Evolutionary conservation across 2,329 filamentous ascomycete genomes (phyloP).

Genomic region (Biscogniauxia marginata): DNA sequence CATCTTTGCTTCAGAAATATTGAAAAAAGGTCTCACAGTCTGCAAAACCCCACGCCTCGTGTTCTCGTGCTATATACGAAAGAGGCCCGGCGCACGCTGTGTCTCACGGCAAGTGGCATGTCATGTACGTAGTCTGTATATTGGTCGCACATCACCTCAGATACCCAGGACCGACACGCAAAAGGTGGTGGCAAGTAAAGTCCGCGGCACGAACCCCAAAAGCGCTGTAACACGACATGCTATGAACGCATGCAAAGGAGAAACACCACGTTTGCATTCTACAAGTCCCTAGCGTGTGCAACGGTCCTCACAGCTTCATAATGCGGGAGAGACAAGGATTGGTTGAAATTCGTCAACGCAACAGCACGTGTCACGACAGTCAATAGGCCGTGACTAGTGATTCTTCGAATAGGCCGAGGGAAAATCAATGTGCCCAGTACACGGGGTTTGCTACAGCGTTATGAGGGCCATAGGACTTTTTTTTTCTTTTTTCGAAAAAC

Average conservation of each 20-base stretch:
- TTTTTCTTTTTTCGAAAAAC: not conserved
- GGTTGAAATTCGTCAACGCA: not conserved
- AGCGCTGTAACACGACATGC: not conserved
- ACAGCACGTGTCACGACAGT: slow-evolving; percentile 16
- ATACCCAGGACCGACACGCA: not conserved
- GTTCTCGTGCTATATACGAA: not conserved
- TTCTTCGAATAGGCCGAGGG: slow-evolving; percentile 11
- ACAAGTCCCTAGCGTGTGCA: slow-evolving; percentile 8
- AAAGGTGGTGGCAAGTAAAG: not conserved
- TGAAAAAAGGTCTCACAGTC: not conserved
- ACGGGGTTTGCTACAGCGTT: not conserved
- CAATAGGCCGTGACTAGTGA: slow-evolving; percentile 18
- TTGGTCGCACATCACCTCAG: not conserved
- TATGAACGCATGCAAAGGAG: slow-evolving; percentile 7
- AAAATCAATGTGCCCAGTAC: not conserved
- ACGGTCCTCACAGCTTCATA: slow-evolving; percentile 7
- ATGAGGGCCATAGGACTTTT: not conserved
- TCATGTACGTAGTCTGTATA: not conserved
- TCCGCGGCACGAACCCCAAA: not conserved
- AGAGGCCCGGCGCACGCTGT: not conserved
- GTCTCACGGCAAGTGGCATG: not conserved
- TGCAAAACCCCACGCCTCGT: not conserved
- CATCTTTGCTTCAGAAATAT: not conserved
- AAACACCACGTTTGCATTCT: slow-evolving; percentile 24
- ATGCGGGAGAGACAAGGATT: slow-evolving; percentile 1